Base-by-base conservation (phyloP, 1,284 basidiomycete genomes). In the Boletellus deceptivus region DNA sequence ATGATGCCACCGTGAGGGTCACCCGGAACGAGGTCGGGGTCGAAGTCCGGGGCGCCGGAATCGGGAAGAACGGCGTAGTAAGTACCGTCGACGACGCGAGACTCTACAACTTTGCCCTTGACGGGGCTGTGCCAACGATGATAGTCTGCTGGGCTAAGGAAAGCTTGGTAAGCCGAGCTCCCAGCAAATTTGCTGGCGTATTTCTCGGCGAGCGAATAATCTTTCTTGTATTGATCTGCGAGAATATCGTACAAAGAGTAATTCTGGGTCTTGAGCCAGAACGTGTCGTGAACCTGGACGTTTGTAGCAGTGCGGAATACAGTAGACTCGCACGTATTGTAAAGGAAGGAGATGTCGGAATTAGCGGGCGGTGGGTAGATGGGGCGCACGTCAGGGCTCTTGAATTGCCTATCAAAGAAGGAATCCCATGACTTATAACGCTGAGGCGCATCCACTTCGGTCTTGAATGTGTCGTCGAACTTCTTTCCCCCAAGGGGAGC, bases 111-210 rank as follows among this genome's bases (percentile, higher is more conserved):
- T 0, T 51, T 71, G 1, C 80, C 81, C 9, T 69, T 67, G 7
- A 84, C 70, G 8, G 81, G 82, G 25, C 70, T 66, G 58, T 77
- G 75, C 80, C 79, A 83, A 37, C 79, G 76, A 54, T 83, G 80
- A 57, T 80, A 83, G 14, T 72, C 70, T 9, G 16, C 4, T 67
- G 52, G 68, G 25, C 65, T 67, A 46, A 83, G 72, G 68, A 76
- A 82, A 0, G 74, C 78, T 55, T 83, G 82, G 57, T 74, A 81
- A 44, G 83, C 65, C 0, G 78, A 77, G 1, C 79, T 79, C 2
- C 76, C 78, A 7, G 70, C 62, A 50, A 82, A 82, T 38, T 8
- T 60, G 24, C n/a, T 0, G 4, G 54, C 38, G n/a, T 54, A 35
- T 8, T 38, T 25, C 22, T 57, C 43, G 29, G 29, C 13, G 1